Base-by-base conservation (phyloP, 2,329 filamentous ascomycete genomes). In the Laburnicola sp. region DNA sequence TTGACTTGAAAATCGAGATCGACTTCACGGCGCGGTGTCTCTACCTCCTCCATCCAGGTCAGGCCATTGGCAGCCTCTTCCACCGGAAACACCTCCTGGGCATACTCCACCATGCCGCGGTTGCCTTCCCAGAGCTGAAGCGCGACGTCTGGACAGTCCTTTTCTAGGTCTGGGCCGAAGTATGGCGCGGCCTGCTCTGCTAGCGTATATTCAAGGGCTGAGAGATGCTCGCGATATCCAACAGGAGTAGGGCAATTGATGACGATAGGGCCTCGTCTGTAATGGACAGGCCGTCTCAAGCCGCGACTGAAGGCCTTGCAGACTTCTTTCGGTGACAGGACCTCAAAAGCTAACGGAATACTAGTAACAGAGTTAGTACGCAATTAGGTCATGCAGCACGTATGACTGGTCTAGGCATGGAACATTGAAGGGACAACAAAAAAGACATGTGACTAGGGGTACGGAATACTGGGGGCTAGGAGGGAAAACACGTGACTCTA, bases 61-160 rank as follows among this genome's bases (percentile, higher is more conserved):
- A 94, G 76, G 4, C 93, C 93, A 70, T 97, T 97, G 28, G 91
- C 91, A 62, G 92, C 88, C 75, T 99, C 94, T 73, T 99, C 94
- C 9, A 97, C 82, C 0, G 91, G 90, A 65, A 97, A 97, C 26
- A 95, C 91, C 71, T 97, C 94, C 42, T 89, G 82, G 1, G 93
- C 93, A 71, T 97, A 99, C 74, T 97, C 94, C 69, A 97, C 91
- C 61, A 97, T 82, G 27, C 90, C 89, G 48, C 94, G 82, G 60
- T 91, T 91, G 3, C 91, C 94, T 69, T 96, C 90, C 94, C 94
- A 97, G 23, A 99, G 77, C 62, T 87, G 82, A 55, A 93, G 78
- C 1, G 92, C 89, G 60, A 91, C 85, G 6, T 82, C 80, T 0
- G 91, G 91, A 58, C 88, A 88, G 58, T 68, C 67, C 32, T 76